phyloP scores from a whole-genome alignment of 2,329 filamentous ascomycete genomes.

The Sporothrix euskadiensis region DNA sequence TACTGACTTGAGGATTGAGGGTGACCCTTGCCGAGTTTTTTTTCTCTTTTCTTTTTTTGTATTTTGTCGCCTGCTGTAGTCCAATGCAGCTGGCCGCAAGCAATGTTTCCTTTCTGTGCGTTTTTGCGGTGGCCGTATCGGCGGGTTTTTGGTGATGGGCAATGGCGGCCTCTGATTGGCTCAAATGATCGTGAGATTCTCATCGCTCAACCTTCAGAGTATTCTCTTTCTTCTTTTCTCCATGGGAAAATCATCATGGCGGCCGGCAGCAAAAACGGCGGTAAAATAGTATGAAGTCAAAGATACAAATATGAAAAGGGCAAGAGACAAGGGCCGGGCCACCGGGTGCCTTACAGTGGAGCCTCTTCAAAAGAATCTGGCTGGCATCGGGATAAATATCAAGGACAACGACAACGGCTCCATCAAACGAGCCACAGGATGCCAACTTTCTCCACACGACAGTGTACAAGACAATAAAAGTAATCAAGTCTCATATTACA shows the following conservation, averaged over 20 bases:
- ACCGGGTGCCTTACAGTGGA: not conserved
- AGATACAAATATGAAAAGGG: not conserved
- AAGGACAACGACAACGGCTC: not conserved
- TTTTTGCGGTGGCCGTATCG: not conserved
- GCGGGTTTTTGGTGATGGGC: not conserved
- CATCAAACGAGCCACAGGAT: not conserved
- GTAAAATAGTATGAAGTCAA: not conserved
- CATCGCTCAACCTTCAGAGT: not conserved
- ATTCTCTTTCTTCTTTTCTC: not conserved
- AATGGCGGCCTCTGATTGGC: conserved; percentile 1
- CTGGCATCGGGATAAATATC: not conserved
- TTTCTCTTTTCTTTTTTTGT: too few species aligned
- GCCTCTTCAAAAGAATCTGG: not conserved
- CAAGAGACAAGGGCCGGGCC: not conserved
- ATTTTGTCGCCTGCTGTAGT: not conserved
- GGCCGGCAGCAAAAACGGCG: not conserved
- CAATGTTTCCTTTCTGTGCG: not conserved
- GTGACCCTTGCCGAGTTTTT: not conserved
- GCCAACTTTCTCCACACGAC: not conserved
- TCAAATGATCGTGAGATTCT: not conserved
- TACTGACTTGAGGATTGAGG: not conserved
- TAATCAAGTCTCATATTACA: not conserved
- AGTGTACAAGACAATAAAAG: not conserved
- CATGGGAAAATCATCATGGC: not conserved
- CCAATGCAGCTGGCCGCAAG: not conserved